Evolutionary conservation across 306 rosid genomes (phyloP), one percentile per base, ranked within the genome.

Genomic region (Cucurbita ficifolia): DNA sequence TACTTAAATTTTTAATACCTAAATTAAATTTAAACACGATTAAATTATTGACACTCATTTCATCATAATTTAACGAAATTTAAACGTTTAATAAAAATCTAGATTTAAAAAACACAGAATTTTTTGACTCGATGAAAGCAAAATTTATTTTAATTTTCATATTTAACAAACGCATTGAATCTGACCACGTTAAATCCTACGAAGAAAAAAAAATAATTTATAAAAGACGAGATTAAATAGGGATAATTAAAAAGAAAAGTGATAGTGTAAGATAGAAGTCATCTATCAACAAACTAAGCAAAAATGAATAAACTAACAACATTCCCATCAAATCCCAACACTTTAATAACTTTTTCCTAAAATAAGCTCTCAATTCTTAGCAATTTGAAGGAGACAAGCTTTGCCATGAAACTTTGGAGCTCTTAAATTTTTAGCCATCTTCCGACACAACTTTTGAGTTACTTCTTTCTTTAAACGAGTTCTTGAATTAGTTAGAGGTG

Each of bases 241-340:
- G 4, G 72, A 67, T 67, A 21, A 67, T 67, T 13, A 13, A 12
- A 67, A 67, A 65, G 8, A 43, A 10, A 65, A 21, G 54, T 19
- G 54, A 48, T 43, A 67, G 72, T 67, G 72, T 67, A 67, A 67
- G 19, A 67, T 43, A 45, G 17, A 67, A 67, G 72, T 67, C 55
- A 42, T 19, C n/a, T n/a, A 19, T 18, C 33, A 36, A 36, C 36
- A 18, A 40, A 46, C 11, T 18, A 67, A 67, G 38, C 19, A 45
- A 64, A 4, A 36, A 36, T 35, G 4, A 60, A 60, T 60, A 14
- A 60, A 60, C 62, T 24, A 57, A 57, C 62, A 7, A 10, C 13
- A 10, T 22, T 57, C 62, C 61, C 38, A 57, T 57, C 62, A 22
- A 57, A 29, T 29, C 39, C 45, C 10, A 59, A 59, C 29, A 59